Evolutionary conservation across 2,329 filamentous ascomycete species (phyloP), one percentile per base, ranked within the genome.

Genomic region (Phaeomoniella chlamydospora): DNA sequence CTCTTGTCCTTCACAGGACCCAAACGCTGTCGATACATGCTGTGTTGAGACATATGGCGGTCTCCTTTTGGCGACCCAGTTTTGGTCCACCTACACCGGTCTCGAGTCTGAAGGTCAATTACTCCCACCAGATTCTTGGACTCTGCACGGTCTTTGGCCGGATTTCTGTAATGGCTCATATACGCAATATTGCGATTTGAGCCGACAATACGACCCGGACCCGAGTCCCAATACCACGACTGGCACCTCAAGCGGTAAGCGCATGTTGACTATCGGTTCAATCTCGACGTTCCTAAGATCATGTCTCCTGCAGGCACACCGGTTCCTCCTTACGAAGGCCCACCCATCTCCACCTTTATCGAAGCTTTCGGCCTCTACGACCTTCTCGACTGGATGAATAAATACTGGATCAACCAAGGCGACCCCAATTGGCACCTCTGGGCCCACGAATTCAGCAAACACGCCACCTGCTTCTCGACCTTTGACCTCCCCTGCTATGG

Each of bases 401-500:
- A 66, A 47, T 68, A 65, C 64, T 80, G 76, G 77, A 64, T 77
- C 43, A 65, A 65, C 33, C 70, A 72, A 43, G 57, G 58, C 40
- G 64, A 67, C 34, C 61, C 67, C 11, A 79, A 74, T 55, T 52
- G 58, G 35, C 62, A 68, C 19, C 71, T 81, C 56, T 80, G 75
- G 74, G 75, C 56, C 29, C 74, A 79, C 58, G 74, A 80, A 50
- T 79, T 75, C 59, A 67, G 62, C 56, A 80, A 80, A 60, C 74
- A 78, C 54, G 75, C 67, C 2, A 80, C 75, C 11, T 81, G 76
- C 62, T 80, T 61, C 60, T 72, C 67, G 33, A 77, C 69, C 41
- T 80, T 80, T 49, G 72, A 79, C 48, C 55, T 63, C 4, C 65
- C 70, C 18, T 81, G 77, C 65, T 80, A 77, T 52, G 72, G 72